Evolutionary conservation across 768 basidiomycete genomes (phyloP).

Genomic region (Xerocomus spinulosus): DNA sequence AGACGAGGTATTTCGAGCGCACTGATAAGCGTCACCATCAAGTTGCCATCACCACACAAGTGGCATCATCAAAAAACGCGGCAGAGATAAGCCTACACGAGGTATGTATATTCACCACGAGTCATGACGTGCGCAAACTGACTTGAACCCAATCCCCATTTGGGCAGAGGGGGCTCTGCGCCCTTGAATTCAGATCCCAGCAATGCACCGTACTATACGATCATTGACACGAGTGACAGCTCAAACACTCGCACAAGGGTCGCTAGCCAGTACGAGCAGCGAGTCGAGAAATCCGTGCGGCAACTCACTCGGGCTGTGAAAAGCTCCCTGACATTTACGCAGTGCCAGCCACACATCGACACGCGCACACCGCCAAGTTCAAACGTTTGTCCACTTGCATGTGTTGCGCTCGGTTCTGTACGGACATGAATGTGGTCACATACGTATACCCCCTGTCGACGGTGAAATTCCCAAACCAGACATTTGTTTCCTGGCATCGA

Average conservation of each 20-base stretch:
- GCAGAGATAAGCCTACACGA: background rate
- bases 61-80: background rate
- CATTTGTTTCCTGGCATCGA: background rate
- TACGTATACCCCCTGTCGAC: background rate
- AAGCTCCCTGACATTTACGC: background rate
- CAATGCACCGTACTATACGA: background rate
- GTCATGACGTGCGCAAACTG: background rate
- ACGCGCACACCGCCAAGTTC: no score
- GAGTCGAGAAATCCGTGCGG: background rate
- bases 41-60: background rate
- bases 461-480: background rate
- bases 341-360: background rate
- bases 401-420: background rate
- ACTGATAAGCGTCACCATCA: background rate
- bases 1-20: no score
- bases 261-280: background rate
- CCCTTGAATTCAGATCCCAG: background rate
- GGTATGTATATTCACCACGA: background rate
- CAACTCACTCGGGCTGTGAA: background rate
- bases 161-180: background rate
- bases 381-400: background rate
- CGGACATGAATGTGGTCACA: background rate
- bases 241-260: background rate
- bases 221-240: no score
- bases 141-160: background rate